Evolutionary conservation across 208 protist genomes (phyloP).

Genomic region (Leishmania gerbilli): DNA sequence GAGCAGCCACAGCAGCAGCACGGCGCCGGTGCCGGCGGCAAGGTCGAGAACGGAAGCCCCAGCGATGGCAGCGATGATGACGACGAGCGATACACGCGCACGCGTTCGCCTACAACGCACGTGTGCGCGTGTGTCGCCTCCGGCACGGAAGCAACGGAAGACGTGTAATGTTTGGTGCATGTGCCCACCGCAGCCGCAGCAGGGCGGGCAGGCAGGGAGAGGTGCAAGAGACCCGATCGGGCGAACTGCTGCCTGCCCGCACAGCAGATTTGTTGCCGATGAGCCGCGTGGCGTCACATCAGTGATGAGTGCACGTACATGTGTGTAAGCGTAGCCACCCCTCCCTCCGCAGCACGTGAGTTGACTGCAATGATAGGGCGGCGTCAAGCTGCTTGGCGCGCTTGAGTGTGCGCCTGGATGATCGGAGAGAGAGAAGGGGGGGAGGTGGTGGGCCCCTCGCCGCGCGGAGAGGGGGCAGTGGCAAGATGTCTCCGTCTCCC

Average conservation of each 20-base stretch:
- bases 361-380: not conserved
- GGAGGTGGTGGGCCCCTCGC: not conserved
- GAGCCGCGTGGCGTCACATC: not conserved
- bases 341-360: not conserved
- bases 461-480: not conserved
- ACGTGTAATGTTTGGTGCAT: not conserved
- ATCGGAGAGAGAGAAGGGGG: too few relatives aligned
- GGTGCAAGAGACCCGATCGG: too few relatives aligned
- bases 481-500: not conserved
- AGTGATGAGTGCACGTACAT: not conserved
- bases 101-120: not conserved
- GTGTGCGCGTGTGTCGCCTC: not conserved
- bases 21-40: not conserved
- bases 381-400: not conserved
- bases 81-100: not conserved
- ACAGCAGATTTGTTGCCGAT: not conserved
- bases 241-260: not conserved
- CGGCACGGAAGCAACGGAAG: not conserved
- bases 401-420: not conserved
- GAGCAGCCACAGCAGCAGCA: not conserved
- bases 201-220: not conserved
- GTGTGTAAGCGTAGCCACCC: not conserved
- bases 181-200: not conserved
- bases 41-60: not conserved
- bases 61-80: slow-evolving; percentile 4